phyloP scores from a whole-genome alignment of 495 filamentous ascomycete genomes.

The Trichoderma gamsii region DNA sequence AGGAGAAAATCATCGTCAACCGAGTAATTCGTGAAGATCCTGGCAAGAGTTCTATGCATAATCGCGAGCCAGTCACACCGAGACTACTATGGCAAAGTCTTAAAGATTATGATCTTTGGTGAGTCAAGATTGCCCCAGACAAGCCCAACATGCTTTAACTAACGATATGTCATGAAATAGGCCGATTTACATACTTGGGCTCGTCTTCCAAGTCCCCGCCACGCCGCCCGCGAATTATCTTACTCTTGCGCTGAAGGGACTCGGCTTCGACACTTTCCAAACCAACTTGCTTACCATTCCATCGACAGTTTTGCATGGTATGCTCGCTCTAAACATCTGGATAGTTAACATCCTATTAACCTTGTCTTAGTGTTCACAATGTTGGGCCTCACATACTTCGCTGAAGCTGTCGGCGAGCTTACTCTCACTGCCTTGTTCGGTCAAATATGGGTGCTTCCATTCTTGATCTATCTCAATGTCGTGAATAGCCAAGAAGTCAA shows the following conservation, averaged over 20 bases:
- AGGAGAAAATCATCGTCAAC: slow-evolving; percentile 56
- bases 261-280: slow-evolving; percentile 50
- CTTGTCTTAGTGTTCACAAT: slow-evolving; percentile 34
- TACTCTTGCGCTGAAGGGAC: slow-evolving; percentile 41
- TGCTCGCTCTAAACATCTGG: neutral
- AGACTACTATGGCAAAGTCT: slow-evolving; percentile 43
- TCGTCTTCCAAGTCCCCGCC: slow-evolving; percentile 48
- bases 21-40: slow-evolving; percentile 59
- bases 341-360: too few species aligned
- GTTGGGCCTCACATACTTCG: slow-evolving; percentile 47
- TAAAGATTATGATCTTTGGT: slow-evolving; percentile 44
- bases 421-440: slow-evolving; percentile 45
- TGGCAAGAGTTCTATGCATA: slow-evolving; percentile 61
- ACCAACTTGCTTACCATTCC: slow-evolving; percentile 51
- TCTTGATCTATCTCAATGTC: slow-evolving; percentile 46
- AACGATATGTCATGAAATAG: slow-evolving; percentile 30
- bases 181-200: slow-evolving; percentile 51
- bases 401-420: slow-evolving; percentile 48
- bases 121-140: too few species aligned
- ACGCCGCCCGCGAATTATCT: slow-evolving; percentile 41
- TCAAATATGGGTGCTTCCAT: slow-evolving; percentile 52
- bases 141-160: too few species aligned
- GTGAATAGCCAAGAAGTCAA: slow-evolving; percentile 29
- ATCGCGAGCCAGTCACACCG: slow-evolving; percentile 43
- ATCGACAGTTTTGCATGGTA: slow-evolving; percentile 32